phyloP scores from a whole-genome alignment of 225 moss, liverwort and hornwort species.

The Sphagnum contortum region DNA sequence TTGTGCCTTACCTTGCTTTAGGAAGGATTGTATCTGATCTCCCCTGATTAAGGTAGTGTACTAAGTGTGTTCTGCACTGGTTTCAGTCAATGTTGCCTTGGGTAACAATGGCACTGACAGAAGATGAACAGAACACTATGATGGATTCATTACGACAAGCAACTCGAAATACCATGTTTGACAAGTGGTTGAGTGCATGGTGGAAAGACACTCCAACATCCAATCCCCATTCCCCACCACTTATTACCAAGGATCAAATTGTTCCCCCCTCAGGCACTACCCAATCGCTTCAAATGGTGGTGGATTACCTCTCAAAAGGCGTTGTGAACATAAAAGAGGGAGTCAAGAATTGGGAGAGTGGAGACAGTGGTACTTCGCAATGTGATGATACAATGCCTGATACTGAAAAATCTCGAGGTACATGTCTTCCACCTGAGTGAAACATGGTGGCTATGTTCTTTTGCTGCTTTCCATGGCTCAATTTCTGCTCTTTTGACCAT shows the following conservation, averaged over 20 bases:
- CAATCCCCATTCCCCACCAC: constrained; percentile 16
- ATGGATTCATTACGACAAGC: constrained; percentile 98
- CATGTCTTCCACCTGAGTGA: no score
- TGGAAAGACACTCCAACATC: constrained; percentile 72
- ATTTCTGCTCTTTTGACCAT: no score
- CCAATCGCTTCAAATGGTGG: constrained; percentile 92
- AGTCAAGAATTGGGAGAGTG: no score
- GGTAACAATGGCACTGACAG: constrained; percentile 88
- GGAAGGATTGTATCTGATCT: no score
- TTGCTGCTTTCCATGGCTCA: no score
- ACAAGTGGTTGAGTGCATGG: constrained; percentile 98
- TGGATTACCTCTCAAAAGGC: constrained; percentile 61
- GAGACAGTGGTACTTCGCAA: no score
- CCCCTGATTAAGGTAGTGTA: no score
- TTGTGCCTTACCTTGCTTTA: no score
- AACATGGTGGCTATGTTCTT: no score
- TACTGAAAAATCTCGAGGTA: no score
- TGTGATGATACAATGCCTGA: no score
- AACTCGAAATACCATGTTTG: constrained; percentile 97
- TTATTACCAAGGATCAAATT: constrained; percentile 7
- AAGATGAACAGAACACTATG: constrained; percentile 95
- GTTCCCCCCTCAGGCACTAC: constrained; percentile 72
- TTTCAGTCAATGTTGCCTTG: constrained; percentile 90
- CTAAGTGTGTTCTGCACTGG: no score
- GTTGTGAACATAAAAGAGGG: not conserved